Evolutionary conservation across 495 filamentous ascomycete genomes (phyloP).

Genomic region (Chaetomidium leptoderma): DNA sequence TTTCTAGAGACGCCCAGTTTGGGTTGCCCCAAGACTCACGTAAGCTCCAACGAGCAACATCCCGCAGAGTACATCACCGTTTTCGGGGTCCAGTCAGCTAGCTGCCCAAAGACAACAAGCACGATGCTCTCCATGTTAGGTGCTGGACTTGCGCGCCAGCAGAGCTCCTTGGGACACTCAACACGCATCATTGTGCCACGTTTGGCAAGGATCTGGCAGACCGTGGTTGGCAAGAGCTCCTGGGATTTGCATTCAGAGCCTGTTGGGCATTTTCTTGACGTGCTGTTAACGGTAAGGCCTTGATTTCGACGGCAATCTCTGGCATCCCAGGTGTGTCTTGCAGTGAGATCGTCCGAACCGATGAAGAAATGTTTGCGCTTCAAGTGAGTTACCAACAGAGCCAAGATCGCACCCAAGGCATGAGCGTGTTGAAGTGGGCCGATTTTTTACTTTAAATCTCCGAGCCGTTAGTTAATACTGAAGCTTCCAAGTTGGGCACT

Average conservation of each 20-base stretch:
- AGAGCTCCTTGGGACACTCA: constrained; percentile 1
- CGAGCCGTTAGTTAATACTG: no score
- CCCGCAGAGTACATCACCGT: not conserved
- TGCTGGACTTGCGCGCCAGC: not conserved
- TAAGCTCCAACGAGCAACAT: not conserved
- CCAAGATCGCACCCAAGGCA: no score
- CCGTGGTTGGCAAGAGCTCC: constrained; percentile 21
- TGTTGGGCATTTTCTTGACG: not conserved
- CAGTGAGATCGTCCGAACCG: no score
- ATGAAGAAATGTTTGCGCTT: no score
- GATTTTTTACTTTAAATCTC: no score
- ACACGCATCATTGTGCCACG: constrained; percentile 23
- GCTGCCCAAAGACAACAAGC: not conserved
- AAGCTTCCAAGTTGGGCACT: no score
- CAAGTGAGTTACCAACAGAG: no score
- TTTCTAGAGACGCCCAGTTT: not conserved
- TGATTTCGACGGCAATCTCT: no score
- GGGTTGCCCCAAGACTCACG: not conserved
- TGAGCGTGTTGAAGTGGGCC: not conserved
- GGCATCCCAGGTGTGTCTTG: not conserved
- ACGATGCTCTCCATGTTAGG: no score
- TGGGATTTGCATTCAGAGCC: not conserved
- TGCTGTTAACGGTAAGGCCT: not conserved
- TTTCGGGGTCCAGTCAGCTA: not conserved
- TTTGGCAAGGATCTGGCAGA: constrained; percentile 26